Evolutionary conservation across 2,329 filamentous ascomycete genomes (phyloP), one percentile per base, ranked within the genome.

Genomic region (Penicillium digitatum): DNA sequence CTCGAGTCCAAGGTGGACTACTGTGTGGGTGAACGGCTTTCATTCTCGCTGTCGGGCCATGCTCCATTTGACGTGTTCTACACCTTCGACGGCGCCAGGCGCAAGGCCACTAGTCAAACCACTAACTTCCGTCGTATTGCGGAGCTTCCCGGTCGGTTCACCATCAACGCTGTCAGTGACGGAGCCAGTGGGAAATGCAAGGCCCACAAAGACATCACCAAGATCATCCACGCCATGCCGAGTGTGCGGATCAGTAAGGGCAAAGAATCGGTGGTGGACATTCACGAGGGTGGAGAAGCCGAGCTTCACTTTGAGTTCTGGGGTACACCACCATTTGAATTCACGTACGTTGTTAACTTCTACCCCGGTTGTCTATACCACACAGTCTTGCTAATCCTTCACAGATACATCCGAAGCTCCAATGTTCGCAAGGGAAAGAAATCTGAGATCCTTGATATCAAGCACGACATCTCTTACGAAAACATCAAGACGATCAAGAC

Each of bases 241-340:
- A 92, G 88, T 56, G 95, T 96, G 44, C 87, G 87, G 63, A 90
- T 99, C 62, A 93, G 88, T 68, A 89, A 90, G 66, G 95, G 95
- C 29, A 83, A 83, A 58, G 86, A 89, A 56, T 84, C 86, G 7
- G 85, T 88, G 62, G 87, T 95, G 34, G 94, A 97, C 69, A 99
- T 99, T 59, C 95, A 97, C 72, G 93, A 99, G 77, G 94, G 94
- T 63, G 91, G 91, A 58, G 89, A 95, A 70, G 91, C 94, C 0
- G 90, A 96, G 69, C 91, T 99, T 49, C 78, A 90, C 8, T 97
- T 99, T 66, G 89, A 96, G 66, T 99, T 99, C 75, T 92, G 89
- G 78, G 94, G 95, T 54, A 92, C 89, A 6, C 91, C 94, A 58
- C 94, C 94, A 1, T 99, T 99, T 68, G 94, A 97, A 74, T 99